Conservation (phyloP, 208 protist genomes). For the Leishmania arabica region DNA sequence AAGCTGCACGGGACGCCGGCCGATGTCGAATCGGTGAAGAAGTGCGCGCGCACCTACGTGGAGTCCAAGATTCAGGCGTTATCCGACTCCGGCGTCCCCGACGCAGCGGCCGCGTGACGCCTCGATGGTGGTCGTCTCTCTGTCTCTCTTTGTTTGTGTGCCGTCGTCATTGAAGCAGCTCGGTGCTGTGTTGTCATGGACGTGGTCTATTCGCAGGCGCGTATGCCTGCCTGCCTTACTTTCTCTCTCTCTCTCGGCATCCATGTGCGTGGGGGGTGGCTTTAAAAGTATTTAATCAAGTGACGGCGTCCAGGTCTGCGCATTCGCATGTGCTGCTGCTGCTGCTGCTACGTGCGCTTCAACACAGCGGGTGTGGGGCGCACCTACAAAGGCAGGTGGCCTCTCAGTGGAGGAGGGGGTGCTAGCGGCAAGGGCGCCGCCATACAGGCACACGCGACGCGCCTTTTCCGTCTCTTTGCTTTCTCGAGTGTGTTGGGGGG, state of each 20-base stretch:
- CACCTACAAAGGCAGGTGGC: not conserved
- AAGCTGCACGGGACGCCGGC: slow-evolving; percentile 82
- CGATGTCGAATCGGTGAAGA: slow-evolving; percentile 93
- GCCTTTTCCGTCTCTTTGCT: not conserved
- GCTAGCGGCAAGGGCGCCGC: not conserved
- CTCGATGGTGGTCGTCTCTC: not conserved
- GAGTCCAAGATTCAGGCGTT: slow-evolving; percentile 84
- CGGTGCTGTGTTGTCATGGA: not conserved
- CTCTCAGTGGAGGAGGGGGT: not conserved
- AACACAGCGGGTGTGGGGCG: not conserved
- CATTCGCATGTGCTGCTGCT: not conserved
- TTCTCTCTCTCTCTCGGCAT: not conserved
- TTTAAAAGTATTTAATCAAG: not conserved
- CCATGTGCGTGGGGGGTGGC: not conserved
- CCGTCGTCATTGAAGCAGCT: not conserved
- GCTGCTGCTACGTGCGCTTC: not conserved
- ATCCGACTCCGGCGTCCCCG: slow-evolving; percentile 30
- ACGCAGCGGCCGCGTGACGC: not conserved
- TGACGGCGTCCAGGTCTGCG: not conserved
- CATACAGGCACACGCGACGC: not conserved
- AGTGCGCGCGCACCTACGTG: slow-evolving; percentile 93
- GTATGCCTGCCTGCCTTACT: not conserved
- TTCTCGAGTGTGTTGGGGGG: not conserved
- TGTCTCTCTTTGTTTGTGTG: not conserved
- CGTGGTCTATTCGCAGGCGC: not conserved